A percentile compares a stretch with the other conserved stretches of the same genome.
Evolutionary conservation across 371 early-diverging fungal species (phyloP).

Genomic region (Lichtheimia hyalospora): DNA sequence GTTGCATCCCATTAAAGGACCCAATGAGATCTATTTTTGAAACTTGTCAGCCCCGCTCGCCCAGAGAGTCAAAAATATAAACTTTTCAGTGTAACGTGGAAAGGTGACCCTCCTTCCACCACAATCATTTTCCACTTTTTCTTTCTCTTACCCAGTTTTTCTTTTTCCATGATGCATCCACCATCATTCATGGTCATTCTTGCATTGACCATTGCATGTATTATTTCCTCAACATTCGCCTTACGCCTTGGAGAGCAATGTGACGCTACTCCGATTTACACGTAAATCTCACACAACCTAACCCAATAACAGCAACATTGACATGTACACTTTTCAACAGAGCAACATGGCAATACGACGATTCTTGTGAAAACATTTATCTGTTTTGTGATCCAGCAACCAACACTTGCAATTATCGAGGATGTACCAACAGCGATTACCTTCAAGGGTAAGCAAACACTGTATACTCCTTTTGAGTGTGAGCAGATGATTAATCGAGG

Average conservation of each 20-base stretch:
- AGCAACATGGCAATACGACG: slow-evolving; percentile 36
- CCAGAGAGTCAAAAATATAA: no score
- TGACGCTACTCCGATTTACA: slow-evolving; percentile 32
- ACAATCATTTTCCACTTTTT: no score
- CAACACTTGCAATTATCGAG: slow-evolving; percentile 39
- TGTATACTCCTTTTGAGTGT: neutral
- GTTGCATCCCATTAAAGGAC: no score
- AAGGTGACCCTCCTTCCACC: no score
- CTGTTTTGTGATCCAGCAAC: slow-evolving; percentile 31
- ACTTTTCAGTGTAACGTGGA: no score
- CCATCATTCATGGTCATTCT: no score
- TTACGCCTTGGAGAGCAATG: slow-evolving; percentile 29
- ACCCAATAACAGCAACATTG: neutral
- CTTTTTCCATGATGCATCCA: no score
- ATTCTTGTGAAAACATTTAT: slow-evolving; percentile 41
- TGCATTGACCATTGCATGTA: no score
- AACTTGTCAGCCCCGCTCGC: no score
- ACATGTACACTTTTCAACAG: slow-evolving; percentile 4
- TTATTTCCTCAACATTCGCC: slow-evolving; percentile 10
- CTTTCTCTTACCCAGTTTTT: no score
- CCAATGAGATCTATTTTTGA: no score
- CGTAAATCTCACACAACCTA: slow-evolving; percentile 16
- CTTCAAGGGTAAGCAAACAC: slow-evolving; percentile 29
- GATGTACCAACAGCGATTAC: slow-evolving; percentile 45
- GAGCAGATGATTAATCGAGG: no score